Base-by-base conservation (phyloP, 1,284 basidiomycete species). In the Boletus mariae region DNA sequence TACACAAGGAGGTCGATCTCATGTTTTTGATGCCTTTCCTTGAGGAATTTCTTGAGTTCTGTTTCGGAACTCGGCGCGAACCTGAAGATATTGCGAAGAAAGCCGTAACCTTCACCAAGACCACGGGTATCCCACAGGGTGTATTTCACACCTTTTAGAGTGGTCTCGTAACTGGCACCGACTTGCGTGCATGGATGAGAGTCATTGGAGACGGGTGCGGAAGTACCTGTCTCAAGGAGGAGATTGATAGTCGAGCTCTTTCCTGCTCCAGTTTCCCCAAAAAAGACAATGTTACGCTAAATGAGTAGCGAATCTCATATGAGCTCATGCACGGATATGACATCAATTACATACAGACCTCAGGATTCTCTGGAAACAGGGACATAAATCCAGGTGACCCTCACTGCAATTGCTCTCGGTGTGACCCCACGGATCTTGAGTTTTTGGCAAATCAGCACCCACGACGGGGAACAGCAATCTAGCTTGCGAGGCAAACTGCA, bases 221-320 rank as follows among this genome's bases (percentile, higher is more conserved):
- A 4, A 7, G 45, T 1, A 28, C 29, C 48, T 12, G 51, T n/a
- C 2, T 5, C 35, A 12, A 63, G 55, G 50, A 67, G 59, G 34
- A 67, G 56, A 45, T 67, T 67, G 49, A 67, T 69, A 7, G 42
- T 42, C 23, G 66, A 70, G 43, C 69, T 67, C 53, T 71, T 67
- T 28, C 66, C 66, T 2, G 49, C 23, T 26, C 69, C 66, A 0
- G 42, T 57, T 55, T 71, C 69, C 32, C 66, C 66, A 12, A 67
- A 54, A 32, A 67, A 63, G 32, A 67, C 25, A 3, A 67, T 25
- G 47, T 69, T 52, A 25, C 58, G 56, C 40, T 48, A 50, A 20
- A 29, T 35, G 4, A 4, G 12, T 17, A 15, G 25, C 35, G 9
- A 37, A 43, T 49, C 10, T 10, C 12, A 1, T 15, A 40, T 63